These are phyloP conservation scores for Debaryomyces robertsiae DNA, from an alignment of 1,139 yeast genomes.

Conservation along the genomic window DNA sequence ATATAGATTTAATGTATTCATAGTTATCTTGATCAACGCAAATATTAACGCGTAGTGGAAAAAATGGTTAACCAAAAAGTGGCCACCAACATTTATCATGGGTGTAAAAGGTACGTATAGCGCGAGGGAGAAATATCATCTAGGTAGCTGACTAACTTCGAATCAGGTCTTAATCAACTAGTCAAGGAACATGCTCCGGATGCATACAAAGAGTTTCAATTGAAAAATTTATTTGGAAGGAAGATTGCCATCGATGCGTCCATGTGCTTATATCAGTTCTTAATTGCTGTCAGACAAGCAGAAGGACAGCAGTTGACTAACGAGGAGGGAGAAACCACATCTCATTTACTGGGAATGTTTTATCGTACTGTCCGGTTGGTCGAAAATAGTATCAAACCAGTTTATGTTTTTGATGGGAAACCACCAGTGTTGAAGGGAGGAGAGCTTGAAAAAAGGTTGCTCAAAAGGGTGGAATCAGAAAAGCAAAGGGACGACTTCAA, in stretches of 20 bases:
- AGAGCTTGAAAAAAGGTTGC: constrained; percentile 83
- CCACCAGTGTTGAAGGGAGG: constrained; percentile 93
- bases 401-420: constrained; percentile 95
- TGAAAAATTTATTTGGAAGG: constrained; percentile 86
- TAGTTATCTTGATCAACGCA: constrained; percentile 1
- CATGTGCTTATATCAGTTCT: constrained; percentile 92
- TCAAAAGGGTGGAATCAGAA: constrained; percentile 81
- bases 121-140: neutral
- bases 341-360: constrained; percentile 94
- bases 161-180: constrained; percentile 68
- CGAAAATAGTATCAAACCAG: constrained; percentile 91
- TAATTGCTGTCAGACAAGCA: constrained; percentile 93
- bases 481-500: constrained; percentile 70
- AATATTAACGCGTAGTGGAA: constrained; percentile 8
- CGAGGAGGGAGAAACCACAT: constrained; percentile 91
- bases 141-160: constrained; percentile 18
- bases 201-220: constrained; percentile 76
- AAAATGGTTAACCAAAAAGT: neutral
- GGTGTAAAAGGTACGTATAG: constrained; percentile 67
- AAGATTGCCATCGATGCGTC: constrained; percentile 92
- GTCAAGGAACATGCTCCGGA: constrained; percentile 87
- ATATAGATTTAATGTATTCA: constrained; percentile 11
- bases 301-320: constrained; percentile 94
- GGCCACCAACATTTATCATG: constrained; percentile 39
- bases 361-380: constrained; percentile 88